Conservation (phyloP, 2,329 filamentous ascomycete species). For the Lachnellula arida region DNA sequence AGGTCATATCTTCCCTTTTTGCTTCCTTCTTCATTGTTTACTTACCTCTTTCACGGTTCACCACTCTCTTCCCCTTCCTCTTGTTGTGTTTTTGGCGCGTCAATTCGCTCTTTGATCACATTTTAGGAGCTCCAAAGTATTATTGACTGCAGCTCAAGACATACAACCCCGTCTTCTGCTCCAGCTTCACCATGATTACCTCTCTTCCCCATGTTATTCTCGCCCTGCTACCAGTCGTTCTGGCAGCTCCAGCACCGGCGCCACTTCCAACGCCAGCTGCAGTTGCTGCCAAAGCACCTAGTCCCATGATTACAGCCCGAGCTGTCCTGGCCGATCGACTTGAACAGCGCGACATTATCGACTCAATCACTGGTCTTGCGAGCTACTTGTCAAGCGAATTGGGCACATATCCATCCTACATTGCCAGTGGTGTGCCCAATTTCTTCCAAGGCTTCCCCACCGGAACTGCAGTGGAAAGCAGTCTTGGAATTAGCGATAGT, state of each 20-base stretch:
- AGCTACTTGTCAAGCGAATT: conserved; percentile 49
- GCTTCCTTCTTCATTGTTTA: no score
- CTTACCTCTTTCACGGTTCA: no score
- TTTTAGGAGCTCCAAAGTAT: background rate
- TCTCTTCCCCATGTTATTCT: conserved; percentile 13
- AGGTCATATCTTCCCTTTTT: no score
- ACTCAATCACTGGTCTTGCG: conserved; percentile 42
- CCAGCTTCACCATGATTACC: background rate
- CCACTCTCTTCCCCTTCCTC: background rate
- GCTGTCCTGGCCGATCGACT: conserved; percentile 38
- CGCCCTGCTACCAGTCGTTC: conserved; percentile 18
- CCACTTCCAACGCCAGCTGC: conserved; percentile 21
- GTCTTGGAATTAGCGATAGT: conserved; percentile 52
- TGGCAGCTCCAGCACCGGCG: conserved; percentile 25
- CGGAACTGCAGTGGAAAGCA: conserved; percentile 54
- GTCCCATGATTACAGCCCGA: conserved; percentile 45
- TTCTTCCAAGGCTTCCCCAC: conserved; percentile 65
- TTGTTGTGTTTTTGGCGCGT: background rate
- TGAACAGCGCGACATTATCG: conserved; percentile 40
- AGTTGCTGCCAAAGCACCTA: conserved; percentile 24
- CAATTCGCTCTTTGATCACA: background rate
- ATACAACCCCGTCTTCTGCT: background rate
- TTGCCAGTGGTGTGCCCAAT: conserved; percentile 60
- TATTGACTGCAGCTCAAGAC: background rate
- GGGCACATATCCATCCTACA: conserved; percentile 53